phyloP scores from a whole-genome alignment of 345 rosid species.

The Moricandia moricandioides region DNA sequence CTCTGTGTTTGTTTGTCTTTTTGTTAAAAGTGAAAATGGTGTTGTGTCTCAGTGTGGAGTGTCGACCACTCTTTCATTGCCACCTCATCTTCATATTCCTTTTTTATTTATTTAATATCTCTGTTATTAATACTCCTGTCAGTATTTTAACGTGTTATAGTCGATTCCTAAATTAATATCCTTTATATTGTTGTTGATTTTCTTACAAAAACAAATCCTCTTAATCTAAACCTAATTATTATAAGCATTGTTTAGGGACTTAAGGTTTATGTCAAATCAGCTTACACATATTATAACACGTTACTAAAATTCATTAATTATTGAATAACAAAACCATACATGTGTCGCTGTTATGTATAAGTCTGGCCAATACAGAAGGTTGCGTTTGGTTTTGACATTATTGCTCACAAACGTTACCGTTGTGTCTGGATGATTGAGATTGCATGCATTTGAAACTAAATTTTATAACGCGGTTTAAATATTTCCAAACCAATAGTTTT shows the following conservation, averaged over 20 bases:
- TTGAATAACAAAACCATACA: constrained; percentile 12
- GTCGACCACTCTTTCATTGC: constrained; percentile 34
- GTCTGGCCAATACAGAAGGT: constrained; percentile 29
- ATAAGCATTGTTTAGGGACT: constrained; percentile 6
- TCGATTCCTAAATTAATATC: not conserved
- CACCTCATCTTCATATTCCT: constrained; percentile 33
- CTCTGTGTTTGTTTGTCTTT: constrained; percentile 8
- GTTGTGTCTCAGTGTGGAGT: constrained; percentile 13
- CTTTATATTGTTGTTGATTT: not conserved
- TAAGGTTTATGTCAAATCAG: constrained; percentile 22
- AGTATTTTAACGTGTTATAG: not conserved
- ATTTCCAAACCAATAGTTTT: not conserved
- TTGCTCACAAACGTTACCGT: constrained; percentile 4
- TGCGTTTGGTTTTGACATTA: constrained; percentile 27
- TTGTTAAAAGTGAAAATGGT: not conserved
- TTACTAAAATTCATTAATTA: constrained; percentile 9
- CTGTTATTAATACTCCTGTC: not conserved
- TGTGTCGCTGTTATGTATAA: constrained; percentile 36
- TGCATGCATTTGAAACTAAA: constrained; percentile 7
- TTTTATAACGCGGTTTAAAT: not conserved
- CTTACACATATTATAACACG: constrained; percentile 11
- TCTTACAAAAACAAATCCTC: not conserved
- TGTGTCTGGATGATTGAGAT: constrained; percentile 17
- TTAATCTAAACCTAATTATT: not conserved
- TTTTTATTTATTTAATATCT: constrained; percentile 13